Conservation (phyloP, 2,329 filamentous ascomycete species). For the Alternaria dauci region DNA sequence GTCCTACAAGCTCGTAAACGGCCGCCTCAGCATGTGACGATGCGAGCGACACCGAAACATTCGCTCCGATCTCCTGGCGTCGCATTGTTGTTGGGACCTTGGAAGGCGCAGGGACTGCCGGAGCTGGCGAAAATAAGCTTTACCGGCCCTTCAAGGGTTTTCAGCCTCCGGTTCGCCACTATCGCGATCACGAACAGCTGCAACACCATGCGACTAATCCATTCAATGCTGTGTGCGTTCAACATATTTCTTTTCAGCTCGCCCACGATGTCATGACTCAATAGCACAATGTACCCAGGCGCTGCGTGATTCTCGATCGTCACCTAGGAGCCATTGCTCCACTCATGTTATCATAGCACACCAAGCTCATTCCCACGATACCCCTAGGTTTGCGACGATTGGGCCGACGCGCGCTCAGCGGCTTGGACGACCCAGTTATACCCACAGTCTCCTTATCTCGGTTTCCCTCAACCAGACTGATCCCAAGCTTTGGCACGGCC, state of each 20-base stretch:
- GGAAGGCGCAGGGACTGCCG: conserved; percentile 28
- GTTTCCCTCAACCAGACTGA: conserved; percentile 38
- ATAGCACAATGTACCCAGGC: background rate
- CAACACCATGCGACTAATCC: conserved; percentile 20
- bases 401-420: conserved; percentile 35
- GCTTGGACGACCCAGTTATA: conserved; percentile 45
- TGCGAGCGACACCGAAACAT: conserved; percentile 25
- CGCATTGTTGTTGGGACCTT: conserved; percentile 38
- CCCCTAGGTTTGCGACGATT: conserved; percentile 34
- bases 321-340: conserved; percentile 18
- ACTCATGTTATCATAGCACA: conserved; percentile 22
- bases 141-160: conserved; percentile 28
- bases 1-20: conserved; percentile 1
- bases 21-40: conserved; percentile 26
- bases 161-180: conserved; percentile 39
- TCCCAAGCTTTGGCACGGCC: conserved; percentile 33
- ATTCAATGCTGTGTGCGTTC: background rate
- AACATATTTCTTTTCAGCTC: conserved; percentile 5
- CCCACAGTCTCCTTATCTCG: conserved; percentile 47
- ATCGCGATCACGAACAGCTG: conserved; percentile 23
- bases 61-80: conserved; percentile 23
- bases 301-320: conserved; percentile 24
- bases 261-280: conserved; percentile 10
- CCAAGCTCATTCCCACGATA: conserved; percentile 30
- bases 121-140: conserved; percentile 34